phyloP scores from a whole-genome alignment of 345 rosid species.

The rapeseed (Brassica napus) region Da-Ae NC_063446.1:7843501-7844000 shows the following conservation, averaged over 20 bases:
- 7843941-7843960: conserved; percentile 74
- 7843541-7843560: conserved; percentile 36
- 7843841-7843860: not conserved
- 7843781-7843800: conserved; percentile 24
- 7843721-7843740: conserved; percentile 19
- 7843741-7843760: conserved; percentile 29
- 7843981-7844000: conserved; percentile 83
- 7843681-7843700: conserved; percentile 13
- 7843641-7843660: conserved; percentile 40
- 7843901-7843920: conserved; percentile 72
- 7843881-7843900: conserved; percentile 38
- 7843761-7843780: conserved; percentile 36
- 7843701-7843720: conserved; percentile 22
- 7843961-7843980: conserved; percentile 70
- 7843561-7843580: not conserved
- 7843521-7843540: conserved; percentile 41
- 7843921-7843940: conserved; percentile 68
- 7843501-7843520: conserved; percentile 44
- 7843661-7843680: conserved; percentile 43
- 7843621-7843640: conserved; percentile 17
- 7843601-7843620: not conserved
- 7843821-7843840: conserved; percentile 21
- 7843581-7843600: not conserved
- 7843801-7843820: conserved; percentile 13
- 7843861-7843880: not conserved